Evolutionary conservation across 805 yeast genomes (phyloP).

Genomic region (Cyberlindnera japonica): DNA sequence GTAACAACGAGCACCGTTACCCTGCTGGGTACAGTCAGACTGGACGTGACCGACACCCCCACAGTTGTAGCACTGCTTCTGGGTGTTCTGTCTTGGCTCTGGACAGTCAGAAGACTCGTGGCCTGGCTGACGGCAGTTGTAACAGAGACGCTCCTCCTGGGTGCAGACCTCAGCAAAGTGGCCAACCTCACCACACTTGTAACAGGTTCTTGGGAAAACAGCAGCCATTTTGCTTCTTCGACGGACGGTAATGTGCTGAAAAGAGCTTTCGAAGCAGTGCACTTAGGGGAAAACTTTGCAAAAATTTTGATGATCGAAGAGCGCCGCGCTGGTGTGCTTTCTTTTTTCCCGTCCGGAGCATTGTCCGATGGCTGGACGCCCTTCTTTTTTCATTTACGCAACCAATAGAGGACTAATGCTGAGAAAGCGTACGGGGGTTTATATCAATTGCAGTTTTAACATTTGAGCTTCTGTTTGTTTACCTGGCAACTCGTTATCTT

Average conservation of each 20-base stretch:
- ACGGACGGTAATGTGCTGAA: background rate
- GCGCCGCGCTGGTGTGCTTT: slow-evolving; percentile 1
- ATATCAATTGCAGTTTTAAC: no score
- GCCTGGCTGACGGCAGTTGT: slow-evolving; percentile 88
- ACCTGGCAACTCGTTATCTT: no score
- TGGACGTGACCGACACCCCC: slow-evolving; percentile 88
- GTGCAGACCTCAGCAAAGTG: slow-evolving; percentile 87
- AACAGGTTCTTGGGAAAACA: slow-evolving; percentile 70
- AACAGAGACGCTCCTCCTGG: slow-evolving; percentile 82
- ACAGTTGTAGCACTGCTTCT: slow-evolving; percentile 91
- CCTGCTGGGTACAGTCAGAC: slow-evolving; percentile 67
- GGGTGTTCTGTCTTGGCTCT: slow-evolving; percentile 77
- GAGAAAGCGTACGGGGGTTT: no score
- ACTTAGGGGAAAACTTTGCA: slow-evolving; percentile 8
- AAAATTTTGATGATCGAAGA: slow-evolving; percentile 12
- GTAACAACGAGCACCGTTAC: slow-evolving; percentile 68
- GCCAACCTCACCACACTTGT: slow-evolving; percentile 89
- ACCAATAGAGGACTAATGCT: no score
- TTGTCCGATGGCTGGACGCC: slow-evolving; percentile 1
- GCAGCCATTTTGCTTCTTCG: slow-evolving; percentile 26
- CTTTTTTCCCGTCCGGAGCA: slow-evolving; percentile 7
- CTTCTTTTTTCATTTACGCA: background rate
- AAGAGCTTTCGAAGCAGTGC: background rate
- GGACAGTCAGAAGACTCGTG: slow-evolving; percentile 89
- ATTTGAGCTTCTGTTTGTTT: no score